Conservation (phyloP, 2,329 filamentous ascomycete genomes). For the Waltergamsia citrina region DNA sequence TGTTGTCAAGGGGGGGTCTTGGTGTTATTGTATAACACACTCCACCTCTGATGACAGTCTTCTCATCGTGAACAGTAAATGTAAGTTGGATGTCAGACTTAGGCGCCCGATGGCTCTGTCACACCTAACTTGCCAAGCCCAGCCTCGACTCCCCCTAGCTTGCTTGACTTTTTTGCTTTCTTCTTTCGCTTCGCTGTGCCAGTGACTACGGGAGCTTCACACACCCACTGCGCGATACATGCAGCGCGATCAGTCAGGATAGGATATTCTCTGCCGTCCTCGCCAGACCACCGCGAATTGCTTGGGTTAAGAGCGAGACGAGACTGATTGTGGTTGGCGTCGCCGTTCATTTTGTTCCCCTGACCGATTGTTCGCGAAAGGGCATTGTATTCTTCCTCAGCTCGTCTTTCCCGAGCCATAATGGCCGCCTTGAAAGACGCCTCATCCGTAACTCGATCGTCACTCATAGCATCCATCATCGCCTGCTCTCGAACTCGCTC, state of each 20-base stretch:
- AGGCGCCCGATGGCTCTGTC: too few relatives aligned
- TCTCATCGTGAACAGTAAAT: too few relatives aligned
- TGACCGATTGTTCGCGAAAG: background rate
- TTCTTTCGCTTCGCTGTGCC: slow-evolving; percentile 28
- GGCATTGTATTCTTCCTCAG: slow-evolving; percentile 39
- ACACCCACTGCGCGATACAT: slow-evolving; percentile 61
- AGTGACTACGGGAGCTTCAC: slow-evolving; percentile 39
- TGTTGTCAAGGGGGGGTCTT: too few relatives aligned
- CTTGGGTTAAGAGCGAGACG: background rate
- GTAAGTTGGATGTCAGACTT: too few relatives aligned
- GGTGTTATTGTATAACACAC: too few relatives aligned
- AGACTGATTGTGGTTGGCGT: background rate
- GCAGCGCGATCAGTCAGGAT: slow-evolving; percentile 62
- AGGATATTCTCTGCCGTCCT: slow-evolving; percentile 59
- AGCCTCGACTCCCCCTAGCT: background rate
- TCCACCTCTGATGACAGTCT: too few relatives aligned
- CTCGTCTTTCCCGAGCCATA: slow-evolving; percentile 46
- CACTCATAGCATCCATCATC: slow-evolving; percentile 56
- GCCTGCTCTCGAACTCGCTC: slow-evolving; percentile 55
- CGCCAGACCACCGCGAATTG: slow-evolving; percentile 44
- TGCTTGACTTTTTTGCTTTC: slow-evolving; percentile 14
- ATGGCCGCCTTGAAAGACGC: slow-evolving; percentile 55
- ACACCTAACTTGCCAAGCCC: background rate
- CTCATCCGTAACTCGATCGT: slow-evolving; percentile 60
- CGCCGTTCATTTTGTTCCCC: background rate